Evolutionary conservation across 257 asterid species (phyloP).

Genomic region (Parsonsia alboflavescens): DNA sequence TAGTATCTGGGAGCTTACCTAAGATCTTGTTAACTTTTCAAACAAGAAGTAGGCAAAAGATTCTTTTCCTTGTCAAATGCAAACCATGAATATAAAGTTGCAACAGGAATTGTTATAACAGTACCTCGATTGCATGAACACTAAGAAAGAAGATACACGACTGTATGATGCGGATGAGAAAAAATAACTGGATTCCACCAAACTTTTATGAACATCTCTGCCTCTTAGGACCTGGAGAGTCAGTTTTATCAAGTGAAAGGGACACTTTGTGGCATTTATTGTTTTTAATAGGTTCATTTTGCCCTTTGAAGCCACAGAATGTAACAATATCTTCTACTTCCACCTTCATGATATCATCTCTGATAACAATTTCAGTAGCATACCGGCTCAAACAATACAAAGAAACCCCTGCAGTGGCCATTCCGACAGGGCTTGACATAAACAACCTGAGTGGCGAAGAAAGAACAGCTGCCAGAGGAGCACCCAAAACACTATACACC

Average conservation of each 20-base stretch:
- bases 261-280: background rate
- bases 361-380: slow-evolving; percentile 38
- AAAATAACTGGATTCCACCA: background rate
- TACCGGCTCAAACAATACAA: slow-evolving; percentile 31
- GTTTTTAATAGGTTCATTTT: slow-evolving; percentile 1
- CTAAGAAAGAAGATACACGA: background rate
- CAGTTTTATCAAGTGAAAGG: slow-evolving; percentile 16
- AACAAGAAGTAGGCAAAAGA: background rate
- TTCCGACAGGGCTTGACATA: slow-evolving; percentile 24
- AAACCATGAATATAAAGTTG: background rate
- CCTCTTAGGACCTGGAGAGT: slow-evolving; percentile 7
- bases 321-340: slow-evolving; percentile 31
- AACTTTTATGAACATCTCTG: slow-evolving; percentile 5
- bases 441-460: slow-evolving; percentile 28
- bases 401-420: slow-evolving; percentile 23
- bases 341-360: slow-evolving; percentile 32
- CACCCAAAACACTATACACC: slow-evolving; percentile 22
- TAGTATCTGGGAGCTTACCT: background rate
- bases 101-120: background rate
- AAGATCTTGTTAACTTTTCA: background rate
- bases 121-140: background rate
- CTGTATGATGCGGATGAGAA: background rate
- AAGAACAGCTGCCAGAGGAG: slow-evolving; percentile 30
- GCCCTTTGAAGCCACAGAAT: slow-evolving; percentile 8
- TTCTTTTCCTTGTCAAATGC: background rate